Evolutionary conservation across 179 eudicot species (phyloP), one percentile per base, ranked within the genome.

Genomic region (Beta macrorhiza): DNA sequence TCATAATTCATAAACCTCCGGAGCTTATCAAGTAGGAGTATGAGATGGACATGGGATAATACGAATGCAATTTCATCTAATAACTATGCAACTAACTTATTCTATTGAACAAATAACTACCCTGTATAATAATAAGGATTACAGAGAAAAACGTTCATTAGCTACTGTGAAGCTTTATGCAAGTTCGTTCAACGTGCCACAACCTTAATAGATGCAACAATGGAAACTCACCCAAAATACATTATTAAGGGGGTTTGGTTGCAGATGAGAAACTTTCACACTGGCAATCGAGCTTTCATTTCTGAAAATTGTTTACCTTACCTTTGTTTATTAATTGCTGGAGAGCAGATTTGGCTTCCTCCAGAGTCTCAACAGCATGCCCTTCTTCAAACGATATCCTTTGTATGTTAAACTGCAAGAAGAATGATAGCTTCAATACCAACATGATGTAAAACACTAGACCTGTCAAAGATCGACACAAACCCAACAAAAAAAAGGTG

Each of bases 291-390:
- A 14, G 4, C 49, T 57, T 63, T 88, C 78, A 93, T 82, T 85
- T 89, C 71, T 86, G 94, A 87, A 94, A 64, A 84, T 90, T 91
- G 87, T 82, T 64, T 32, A 94, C 79, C 58, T 87, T 84, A 25
- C 98, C 94, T 79, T 84, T 89, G 82, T 85, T 72, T 76, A 97
- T 87, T 79, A 94, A 81, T 59, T 90, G 90, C 88, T 92, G 86
- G 72, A 97, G 91, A 68, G 98, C 98, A 14, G 90, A 88, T 87
- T 93, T 97, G n/a, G 98, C 99, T 81, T 94, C 93, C 78, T 97
- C 99, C 6, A 94, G 87, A 15, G 97, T 97, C 85, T 97, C 98
- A 20, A 97, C 92, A 20, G 80, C 76, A 16, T 85, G 89, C 47
- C 93, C 97, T 67, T 87, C 93, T 75, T 91, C 97, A 64, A 97